Evolutionary conservation across 2,329 filamentous ascomycete genomes (phyloP).

Genomic region (Venturia carpophila): DNA sequence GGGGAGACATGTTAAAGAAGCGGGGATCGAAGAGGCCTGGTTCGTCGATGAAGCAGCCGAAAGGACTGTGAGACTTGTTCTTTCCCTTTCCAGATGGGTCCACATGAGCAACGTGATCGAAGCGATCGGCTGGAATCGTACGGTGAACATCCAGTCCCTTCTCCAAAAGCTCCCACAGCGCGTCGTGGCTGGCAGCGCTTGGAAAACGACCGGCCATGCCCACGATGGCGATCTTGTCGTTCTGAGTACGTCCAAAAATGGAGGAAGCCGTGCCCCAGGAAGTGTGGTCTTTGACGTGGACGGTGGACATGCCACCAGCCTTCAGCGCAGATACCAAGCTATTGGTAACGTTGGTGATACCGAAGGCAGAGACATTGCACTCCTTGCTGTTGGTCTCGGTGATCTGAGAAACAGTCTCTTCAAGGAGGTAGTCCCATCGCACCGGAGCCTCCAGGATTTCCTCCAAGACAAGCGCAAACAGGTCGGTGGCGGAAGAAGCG

Average conservation of each 20-base stretch:
- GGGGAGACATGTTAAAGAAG: constrained; percentile 82
- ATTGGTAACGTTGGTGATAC: constrained; percentile 47
- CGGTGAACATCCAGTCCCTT: constrained; percentile 68
- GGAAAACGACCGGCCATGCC: constrained; percentile 75
- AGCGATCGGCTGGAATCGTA: constrained; percentile 61
- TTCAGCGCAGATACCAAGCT: constrained; percentile 48
- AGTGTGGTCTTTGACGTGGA: constrained; percentile 38
- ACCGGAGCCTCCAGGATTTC: constrained; percentile 43
- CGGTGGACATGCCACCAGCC: constrained; percentile 40
- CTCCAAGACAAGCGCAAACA: constrained; percentile 36
- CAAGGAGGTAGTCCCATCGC: constrained; percentile 42
- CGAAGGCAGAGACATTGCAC: constrained; percentile 42
- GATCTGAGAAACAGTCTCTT: constrained; percentile 41
- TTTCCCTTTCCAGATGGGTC: constrained; percentile 64
- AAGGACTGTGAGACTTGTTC: constrained; percentile 70
- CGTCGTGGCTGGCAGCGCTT: constrained; percentile 61
- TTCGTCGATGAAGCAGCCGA: constrained; percentile 67
- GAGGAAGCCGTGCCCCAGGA: constrained; percentile 34
- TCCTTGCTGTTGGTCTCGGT: constrained; percentile 34
- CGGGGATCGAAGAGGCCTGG: constrained; percentile 72
- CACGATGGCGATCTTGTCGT: constrained; percentile 74
- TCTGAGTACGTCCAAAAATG: constrained; percentile 39
- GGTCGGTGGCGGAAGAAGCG: constrained; percentile 39
- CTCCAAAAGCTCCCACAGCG: constrained; percentile 67
- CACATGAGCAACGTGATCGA: constrained; percentile 61